Base-by-base conservation (phyloP, 1,139 yeast species). In the Geotrichum fermentans region DNA sequence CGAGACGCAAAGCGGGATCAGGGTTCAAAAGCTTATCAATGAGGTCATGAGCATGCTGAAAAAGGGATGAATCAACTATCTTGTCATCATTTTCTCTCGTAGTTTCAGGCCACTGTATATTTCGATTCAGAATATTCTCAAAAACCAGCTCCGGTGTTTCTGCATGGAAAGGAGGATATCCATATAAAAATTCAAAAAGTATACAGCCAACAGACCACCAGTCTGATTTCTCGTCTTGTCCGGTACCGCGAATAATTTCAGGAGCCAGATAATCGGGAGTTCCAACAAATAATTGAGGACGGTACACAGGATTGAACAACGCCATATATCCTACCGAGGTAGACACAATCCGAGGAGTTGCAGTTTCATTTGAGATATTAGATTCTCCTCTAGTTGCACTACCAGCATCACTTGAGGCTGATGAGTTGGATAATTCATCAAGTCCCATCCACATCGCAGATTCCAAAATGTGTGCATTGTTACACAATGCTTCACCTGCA, bases 161-260 rank as follows among this genome's bases (percentile, higher is more conserved):
- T 1, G 87, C 95, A 65, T 88, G 95, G 66, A 92, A 92, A 2
- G 99, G 99, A 0, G 98, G 97, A 61, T 82, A 86, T 0, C 98
- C 98, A 64, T 86, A 86, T 45, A 89, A 67, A 61, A 92, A 83
- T 66, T 92, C 99, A 70, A 92, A 92, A 47, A 90, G 69, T 52
- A 92, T 89, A 66, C 97, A 90, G 0, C 99, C 99, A 40, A 92
- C 78, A 1, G 97, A 87, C 98, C 98, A 92, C 98, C 98, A 92
- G 71, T 92, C 99, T 33, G 95, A 82, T 35, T 82, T 78, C 57
- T 82, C 90, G 54, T 83, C 88, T 63, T 92, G 97, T 0, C 88
- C 86, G 4, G 75, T 73, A 26, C 97, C 97, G 43, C 77, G 73
- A 55, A 92, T 88, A 0, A 96, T 90, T 63, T 92, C 99, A 0